phyloP scores from a whole-genome alignment of 2,329 filamentous ascomycete genomes.

The Davidsoniella virescens region DNA sequence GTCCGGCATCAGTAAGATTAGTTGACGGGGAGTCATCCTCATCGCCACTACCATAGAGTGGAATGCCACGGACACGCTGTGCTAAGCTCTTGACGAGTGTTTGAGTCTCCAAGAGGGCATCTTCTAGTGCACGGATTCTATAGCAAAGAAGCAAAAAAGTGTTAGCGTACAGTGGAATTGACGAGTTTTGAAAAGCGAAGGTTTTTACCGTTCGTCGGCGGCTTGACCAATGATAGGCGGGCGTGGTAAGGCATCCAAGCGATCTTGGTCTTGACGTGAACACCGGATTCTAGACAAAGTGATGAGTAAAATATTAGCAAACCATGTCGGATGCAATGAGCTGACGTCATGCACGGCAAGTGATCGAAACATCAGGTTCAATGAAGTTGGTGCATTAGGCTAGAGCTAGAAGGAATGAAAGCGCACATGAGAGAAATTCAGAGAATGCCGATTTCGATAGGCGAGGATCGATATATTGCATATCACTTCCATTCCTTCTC shows the following conservation, averaged over 20 bases:
- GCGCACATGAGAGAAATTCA: too few relatives aligned
- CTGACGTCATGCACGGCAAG: background rate
- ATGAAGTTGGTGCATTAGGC: too few relatives aligned
- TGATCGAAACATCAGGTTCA: background rate
- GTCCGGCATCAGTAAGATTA: constrained; percentile 1
- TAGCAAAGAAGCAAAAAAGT: background rate
- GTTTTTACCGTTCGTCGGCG: constrained; percentile 7
- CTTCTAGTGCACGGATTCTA: constrained; percentile 10
- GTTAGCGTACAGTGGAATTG: background rate
- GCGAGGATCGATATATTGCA: too few relatives aligned
- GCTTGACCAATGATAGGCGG: background rate
- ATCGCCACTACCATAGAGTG: constrained; percentile 2
- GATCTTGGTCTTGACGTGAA: constrained; percentile 12
- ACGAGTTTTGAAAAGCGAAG: background rate
- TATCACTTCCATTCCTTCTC: too few relatives aligned
- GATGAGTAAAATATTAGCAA: background rate
- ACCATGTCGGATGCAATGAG: background rate
- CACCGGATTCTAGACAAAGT: constrained; percentile 7
- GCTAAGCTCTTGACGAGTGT: constrained; percentile 5
- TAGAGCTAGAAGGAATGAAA: background rate
- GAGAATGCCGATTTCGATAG: background rate
- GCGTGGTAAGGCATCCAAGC: constrained; percentile 8
- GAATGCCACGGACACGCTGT: constrained; percentile 3
- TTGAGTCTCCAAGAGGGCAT: constrained; percentile 7
- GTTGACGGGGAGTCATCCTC: background rate